These are phyloP conservation scores for Oenanthe javanica DNA, from an alignment of 140 eudicot genomes.

Conservation along the genomic window DNA sequence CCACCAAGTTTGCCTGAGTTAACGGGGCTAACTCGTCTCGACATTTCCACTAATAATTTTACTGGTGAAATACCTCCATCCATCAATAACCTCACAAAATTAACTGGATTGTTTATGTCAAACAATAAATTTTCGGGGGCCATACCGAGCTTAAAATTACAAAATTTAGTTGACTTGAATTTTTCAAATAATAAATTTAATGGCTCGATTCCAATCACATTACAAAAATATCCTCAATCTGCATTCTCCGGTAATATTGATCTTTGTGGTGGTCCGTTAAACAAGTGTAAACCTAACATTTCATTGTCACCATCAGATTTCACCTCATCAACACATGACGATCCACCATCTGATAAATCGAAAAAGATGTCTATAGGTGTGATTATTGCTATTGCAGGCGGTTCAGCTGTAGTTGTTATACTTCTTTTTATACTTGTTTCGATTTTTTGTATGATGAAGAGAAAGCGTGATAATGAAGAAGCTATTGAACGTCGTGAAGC, in stretches of 20 bases:
- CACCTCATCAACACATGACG: constrained; percentile 35
- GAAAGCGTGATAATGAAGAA: constrained; percentile 12
- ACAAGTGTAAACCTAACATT: constrained; percentile 34
- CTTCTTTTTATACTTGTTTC: constrained; percentile 35
- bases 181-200: constrained; percentile 50
- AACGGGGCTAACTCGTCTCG: constrained; percentile 47
- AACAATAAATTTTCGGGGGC: constrained; percentile 48
- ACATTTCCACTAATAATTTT: constrained; percentile 51
- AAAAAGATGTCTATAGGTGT: constrained; percentile 50
- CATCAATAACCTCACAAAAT: constrained; percentile 44
- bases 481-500: constrained; percentile 19
- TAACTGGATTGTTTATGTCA: constrained; percentile 51
- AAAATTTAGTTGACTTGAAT: constrained; percentile 25
- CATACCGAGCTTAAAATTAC: constrained; percentile 42
- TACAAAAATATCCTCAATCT: constrained; percentile 45
- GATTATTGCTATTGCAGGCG: constrained; percentile 68
- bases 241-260: constrained; percentile 65
- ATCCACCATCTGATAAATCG: constrained; percentile 12
- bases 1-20: constrained; percentile 45
- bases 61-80: constrained; percentile 63
- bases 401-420: constrained; percentile 38
- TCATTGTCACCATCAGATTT: constrained; percentile 14
- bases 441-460: constrained; percentile 28
- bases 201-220: constrained; percentile 49
- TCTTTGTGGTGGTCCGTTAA: constrained; percentile 74